Conservation (phyloP, 495 filamentous ascomycete genomes). For the Hypoxylon trugodes region DNA sequence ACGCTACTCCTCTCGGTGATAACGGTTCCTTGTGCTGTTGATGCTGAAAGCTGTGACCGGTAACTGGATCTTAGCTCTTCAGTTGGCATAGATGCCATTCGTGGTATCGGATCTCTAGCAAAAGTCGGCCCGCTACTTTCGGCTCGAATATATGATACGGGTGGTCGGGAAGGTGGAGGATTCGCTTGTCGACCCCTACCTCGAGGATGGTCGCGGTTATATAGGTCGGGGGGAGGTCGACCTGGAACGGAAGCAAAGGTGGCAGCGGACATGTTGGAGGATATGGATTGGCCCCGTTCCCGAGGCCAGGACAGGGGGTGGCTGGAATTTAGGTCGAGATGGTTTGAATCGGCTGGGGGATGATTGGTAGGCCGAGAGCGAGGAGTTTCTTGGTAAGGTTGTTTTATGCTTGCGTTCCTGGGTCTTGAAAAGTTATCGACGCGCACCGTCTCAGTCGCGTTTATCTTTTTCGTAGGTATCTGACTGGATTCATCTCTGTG, state of each 20-base stretch:
- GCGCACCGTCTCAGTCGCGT: conserved; percentile 36
- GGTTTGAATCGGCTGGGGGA: conserved; percentile 39
- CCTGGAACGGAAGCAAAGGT: conserved; percentile 51
- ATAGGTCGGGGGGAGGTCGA: conserved; percentile 43
- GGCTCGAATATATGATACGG: conserved; percentile 38
- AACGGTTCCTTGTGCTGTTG: conserved; percentile 72
- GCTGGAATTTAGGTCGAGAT: conserved; percentile 43
- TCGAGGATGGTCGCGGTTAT: conserved; percentile 29
- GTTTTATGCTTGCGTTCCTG: conserved; percentile 56
- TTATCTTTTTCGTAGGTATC: conserved; percentile 38
- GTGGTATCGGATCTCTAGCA: conserved; percentile 51
- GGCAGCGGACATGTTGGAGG: conserved; percentile 57
- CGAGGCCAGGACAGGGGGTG: conserved; percentile 47
- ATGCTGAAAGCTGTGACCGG: conserved; percentile 71
- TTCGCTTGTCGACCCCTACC: conserved; percentile 35
- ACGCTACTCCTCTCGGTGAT: conserved; percentile 85
- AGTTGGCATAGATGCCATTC: conserved; percentile 51
- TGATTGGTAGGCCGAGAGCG: conserved; percentile 42
- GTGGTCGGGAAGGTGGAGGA: conserved; percentile 33
- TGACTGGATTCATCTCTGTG: conserved; percentile 42
- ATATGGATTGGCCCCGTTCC: conserved; percentile 53
- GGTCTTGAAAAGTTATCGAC: conserved; percentile 64
- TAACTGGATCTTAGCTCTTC: conserved; percentile 75
- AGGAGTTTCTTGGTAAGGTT: conserved; percentile 48
- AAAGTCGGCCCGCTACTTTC: conserved; percentile 41